Evolutionary conservation across 495 filamentous ascomycete species (phyloP).

Genomic region (Cercophora scortea): DNA sequence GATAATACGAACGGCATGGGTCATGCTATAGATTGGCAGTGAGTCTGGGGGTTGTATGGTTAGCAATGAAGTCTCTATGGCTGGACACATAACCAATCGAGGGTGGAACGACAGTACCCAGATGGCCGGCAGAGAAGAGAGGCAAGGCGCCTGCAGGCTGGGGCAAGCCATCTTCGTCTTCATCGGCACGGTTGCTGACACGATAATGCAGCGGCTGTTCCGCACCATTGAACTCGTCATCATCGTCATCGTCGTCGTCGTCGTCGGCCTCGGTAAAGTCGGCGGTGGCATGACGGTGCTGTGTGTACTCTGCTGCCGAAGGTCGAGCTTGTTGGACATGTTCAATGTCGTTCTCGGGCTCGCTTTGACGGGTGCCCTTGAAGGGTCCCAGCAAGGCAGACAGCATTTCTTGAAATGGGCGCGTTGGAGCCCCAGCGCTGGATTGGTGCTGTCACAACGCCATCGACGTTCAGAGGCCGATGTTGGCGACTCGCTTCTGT

Average conservation of each 20-base stretch:
- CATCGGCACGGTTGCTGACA: constrained; percentile 15
- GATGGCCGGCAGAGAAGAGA: constrained; percentile 72
- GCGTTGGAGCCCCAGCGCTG: constrained; percentile 13
- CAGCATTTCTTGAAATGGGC: constrained; percentile 26
- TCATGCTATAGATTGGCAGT: constrained; percentile 82
- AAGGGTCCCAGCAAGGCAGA: constrained; percentile 36
- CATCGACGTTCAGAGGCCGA: constrained; percentile 20
- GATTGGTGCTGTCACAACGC: constrained; percentile 13
- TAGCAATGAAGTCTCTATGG: constrained; percentile 1
- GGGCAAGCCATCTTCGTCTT: constrained; percentile 46
- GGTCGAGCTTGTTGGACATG: constrained; percentile 26
- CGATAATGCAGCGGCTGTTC: constrained; percentile 17
- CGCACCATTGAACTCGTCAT: constrained; percentile 36
- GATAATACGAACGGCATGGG: constrained; percentile 76
- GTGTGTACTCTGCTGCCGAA: constrained; percentile 25
- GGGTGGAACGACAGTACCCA: constrained; percentile 46
- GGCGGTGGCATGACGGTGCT: constrained; percentile 43
- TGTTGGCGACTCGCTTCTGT: too few species aligned
- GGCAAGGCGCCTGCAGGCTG: constrained; percentile 62
- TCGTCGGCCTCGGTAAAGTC: constrained; percentile 50
- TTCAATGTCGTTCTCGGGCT: constrained; percentile 20
- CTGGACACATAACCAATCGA: neutral
- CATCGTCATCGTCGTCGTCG: constrained; percentile 32
- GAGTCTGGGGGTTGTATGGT: constrained; percentile 20
- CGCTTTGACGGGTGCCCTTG: constrained; percentile 19